phyloP scores from a whole-genome alignment of 2,329 filamentous ascomycete genomes.

The Xylogone sp. region DNA sequence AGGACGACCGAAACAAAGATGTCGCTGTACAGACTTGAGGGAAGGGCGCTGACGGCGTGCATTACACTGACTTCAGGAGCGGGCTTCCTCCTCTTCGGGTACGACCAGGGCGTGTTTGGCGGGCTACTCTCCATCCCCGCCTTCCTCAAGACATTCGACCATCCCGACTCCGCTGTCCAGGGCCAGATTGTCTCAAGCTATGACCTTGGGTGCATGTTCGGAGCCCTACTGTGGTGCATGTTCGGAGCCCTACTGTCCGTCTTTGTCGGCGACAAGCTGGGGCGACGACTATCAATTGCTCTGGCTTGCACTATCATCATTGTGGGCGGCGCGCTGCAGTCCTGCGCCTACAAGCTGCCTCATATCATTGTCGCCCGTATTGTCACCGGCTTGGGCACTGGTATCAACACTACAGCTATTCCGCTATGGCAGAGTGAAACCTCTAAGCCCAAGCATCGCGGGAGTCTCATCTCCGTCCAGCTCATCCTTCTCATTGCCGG shows the following conservation, averaged over 20 bases:
- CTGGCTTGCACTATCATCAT: background rate
- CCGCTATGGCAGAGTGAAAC: constrained; percentile 48
- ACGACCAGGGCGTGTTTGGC: constrained; percentile 45
- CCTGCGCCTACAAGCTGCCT: constrained; percentile 29
- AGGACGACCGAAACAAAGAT: too few species aligned
- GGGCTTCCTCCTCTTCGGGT: constrained; percentile 31
- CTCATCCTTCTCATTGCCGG: constrained; percentile 49
- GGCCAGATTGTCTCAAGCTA: constrained; percentile 20
- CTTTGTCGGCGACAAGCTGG: background rate
- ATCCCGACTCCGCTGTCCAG: background rate
- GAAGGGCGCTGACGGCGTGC: too few species aligned
- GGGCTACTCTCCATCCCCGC: constrained; percentile 44
- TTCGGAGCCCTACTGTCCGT: constrained; percentile 26
- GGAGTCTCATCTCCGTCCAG: constrained; percentile 54
- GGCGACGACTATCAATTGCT: background rate
- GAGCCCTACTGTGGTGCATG: constrained; percentile 34
- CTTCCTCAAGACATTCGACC: constrained; percentile 35
- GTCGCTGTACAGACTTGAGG: too few species aligned
- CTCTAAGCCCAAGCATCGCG: constrained; percentile 48
- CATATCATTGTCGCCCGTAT: constrained; percentile 37
- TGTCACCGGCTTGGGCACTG: constrained; percentile 17
- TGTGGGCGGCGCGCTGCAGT: constrained; percentile 22
- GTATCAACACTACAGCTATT: constrained; percentile 30
- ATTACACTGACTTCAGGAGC: too few species aligned
- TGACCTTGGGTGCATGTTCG: constrained; percentile 44